phyloP scores from a whole-genome alignment of 305 asterid species.

The Euphrasia arctica region DNA sequence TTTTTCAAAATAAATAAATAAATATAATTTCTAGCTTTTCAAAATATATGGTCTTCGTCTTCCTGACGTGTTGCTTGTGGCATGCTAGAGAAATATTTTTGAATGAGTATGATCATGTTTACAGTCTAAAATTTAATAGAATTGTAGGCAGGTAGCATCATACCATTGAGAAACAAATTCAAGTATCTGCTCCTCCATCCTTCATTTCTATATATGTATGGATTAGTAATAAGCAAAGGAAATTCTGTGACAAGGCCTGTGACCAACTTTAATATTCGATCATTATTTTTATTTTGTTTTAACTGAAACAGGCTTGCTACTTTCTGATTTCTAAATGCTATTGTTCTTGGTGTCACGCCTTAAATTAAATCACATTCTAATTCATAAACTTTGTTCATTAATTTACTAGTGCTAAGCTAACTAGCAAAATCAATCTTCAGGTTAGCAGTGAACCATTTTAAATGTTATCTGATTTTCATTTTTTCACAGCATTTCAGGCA shows the following conservation, averaged over 20 bases:
- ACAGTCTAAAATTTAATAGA: not conserved
- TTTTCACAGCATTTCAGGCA: conserved; percentile 21
- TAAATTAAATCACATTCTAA: not conserved
- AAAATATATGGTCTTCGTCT: not conserved
- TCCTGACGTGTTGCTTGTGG: not conserved
- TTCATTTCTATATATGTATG: conserved; percentile 12
- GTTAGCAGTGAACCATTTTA: not conserved
- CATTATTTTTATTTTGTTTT: too few relatives aligned
- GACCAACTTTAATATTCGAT: not conserved
- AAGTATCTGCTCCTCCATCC: conserved; percentile 4
- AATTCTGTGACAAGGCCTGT: conserved; percentile 4
- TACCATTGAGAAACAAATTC: conserved; percentile 1
- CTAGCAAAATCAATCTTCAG: not conserved
- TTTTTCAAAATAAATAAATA: too few relatives aligned
- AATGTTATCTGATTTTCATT: conserved; percentile 8
- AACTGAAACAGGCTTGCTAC: not conserved
- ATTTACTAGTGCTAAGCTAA: not conserved
- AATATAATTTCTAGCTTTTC: too few relatives aligned
- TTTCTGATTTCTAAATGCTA: conserved; percentile 19
- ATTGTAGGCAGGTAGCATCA: not conserved
- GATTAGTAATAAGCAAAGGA: conserved; percentile 20
- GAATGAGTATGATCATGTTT: conserved; percentile 5
- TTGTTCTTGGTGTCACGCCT: not conserved
- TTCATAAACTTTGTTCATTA: conserved; percentile 8
- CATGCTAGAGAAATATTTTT: conserved; percentile 3